These are phyloP conservation scores for Aspergillus nomiae DNA, from an alignment of 2,329 filamentous ascomycete species.

Conservation along the genomic window DNA sequence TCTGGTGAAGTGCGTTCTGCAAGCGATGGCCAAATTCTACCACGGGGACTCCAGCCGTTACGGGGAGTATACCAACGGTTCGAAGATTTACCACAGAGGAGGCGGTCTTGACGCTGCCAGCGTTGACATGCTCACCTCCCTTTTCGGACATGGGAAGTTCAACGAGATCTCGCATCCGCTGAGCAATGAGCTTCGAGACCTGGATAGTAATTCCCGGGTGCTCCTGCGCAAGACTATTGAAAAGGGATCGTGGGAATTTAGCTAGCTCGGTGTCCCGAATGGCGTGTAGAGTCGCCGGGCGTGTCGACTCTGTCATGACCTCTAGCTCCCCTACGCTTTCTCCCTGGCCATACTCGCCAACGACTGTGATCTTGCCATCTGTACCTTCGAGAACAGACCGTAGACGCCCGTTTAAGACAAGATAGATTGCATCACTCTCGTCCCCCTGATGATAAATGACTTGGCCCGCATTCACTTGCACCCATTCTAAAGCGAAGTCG, in stretches of 20 bases:
- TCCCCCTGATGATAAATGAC: conserved; percentile 92
- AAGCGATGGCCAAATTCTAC: conserved; percentile 91
- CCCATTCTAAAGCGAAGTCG: conserved; percentile 97
- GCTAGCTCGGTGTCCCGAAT: conserved; percentile 96
- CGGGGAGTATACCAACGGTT: conserved; percentile 88
- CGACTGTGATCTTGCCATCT: conserved; percentile 79
- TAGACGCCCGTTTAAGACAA: conserved; percentile 90
- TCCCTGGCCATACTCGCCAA: conserved; percentile 92
- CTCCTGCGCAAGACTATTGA: conserved; percentile 96
- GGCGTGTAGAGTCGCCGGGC: conserved; percentile 90
- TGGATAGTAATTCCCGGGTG: conserved; percentile 98
- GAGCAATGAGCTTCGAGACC: conserved; percentile 97
- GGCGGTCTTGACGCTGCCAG: conserved; percentile 53
- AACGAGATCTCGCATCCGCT: conserved; percentile 85
- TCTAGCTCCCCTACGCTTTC: conserved; percentile 97
- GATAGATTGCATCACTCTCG: conserved; percentile 97
- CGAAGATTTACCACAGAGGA: conserved; percentile 90
- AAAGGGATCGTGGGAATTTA: conserved; percentile 91
- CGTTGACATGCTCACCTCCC: conserved; percentile 62
- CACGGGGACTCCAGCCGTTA: conserved; percentile 88
- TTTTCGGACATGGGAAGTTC: conserved; percentile 74
- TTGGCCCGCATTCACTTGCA: conserved; percentile 92
- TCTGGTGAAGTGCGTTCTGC: conserved; percentile 83
- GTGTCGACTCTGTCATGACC: conserved; percentile 88
- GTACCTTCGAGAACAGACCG: conserved; percentile 80